Evolutionary conservation across 2,329 filamentous ascomycete genomes (phyloP).

Genomic region (Ambrosiella xylebori): DNA sequence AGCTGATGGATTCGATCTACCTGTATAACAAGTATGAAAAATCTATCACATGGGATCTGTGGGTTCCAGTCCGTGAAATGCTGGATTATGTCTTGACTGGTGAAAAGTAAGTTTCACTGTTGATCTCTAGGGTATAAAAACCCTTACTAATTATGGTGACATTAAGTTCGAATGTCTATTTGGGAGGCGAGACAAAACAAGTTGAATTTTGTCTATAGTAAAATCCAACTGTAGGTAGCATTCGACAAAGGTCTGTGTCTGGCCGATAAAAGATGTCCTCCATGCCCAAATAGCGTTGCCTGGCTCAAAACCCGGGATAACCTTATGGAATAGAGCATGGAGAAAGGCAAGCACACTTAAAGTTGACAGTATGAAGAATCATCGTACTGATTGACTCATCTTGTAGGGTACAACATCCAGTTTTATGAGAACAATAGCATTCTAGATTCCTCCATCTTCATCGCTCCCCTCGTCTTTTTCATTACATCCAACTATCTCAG

Average conservation of each 20-base stretch:
- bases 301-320: slow-evolving; percentile 51
- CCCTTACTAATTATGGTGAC: slow-evolving; percentile 11
- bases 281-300: slow-evolving; percentile 48
- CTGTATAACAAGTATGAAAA: slow-evolving; percentile 67
- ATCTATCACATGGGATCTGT: slow-evolving; percentile 59
- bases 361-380: background rate
- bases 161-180: slow-evolving; percentile 57
- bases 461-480: slow-evolving; percentile 66
- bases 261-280: slow-evolving; percentile 57
- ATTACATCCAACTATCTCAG: slow-evolving; percentile 61
- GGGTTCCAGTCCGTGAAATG: slow-evolving; percentile 53
- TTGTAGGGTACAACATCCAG: slow-evolving; percentile 52
- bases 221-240: slow-evolving; percentile 70
- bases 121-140: too few species aligned
- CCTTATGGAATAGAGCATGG: slow-evolving; percentile 62
- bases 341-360: slow-evolving; percentile 29
- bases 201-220: slow-evolving; percentile 67
- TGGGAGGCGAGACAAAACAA: slow-evolving; percentile 65
- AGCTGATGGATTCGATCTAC: slow-evolving; percentile 62
- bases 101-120: slow-evolving; percentile 28
- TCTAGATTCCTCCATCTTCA: slow-evolving; percentile 57
- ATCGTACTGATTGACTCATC: background rate
- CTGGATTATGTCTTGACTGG: slow-evolving; percentile 56
- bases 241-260: slow-evolving; percentile 60
- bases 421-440: slow-evolving; percentile 56